Conservation (phyloP, 805 yeast genomes). For the Metschnikowia kofuensis region DNA sequence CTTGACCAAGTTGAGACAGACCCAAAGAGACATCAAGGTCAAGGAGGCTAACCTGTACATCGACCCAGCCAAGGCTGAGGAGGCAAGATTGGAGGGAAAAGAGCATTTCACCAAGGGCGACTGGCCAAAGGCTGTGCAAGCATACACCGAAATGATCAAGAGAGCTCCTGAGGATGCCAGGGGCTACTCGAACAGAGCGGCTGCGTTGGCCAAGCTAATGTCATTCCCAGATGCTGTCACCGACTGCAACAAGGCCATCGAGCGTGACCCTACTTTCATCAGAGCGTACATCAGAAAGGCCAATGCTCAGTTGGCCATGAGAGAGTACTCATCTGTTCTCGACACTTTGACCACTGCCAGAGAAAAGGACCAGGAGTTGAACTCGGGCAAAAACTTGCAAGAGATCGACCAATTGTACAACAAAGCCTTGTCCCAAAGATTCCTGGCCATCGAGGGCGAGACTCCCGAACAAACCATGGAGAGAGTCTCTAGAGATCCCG, state of each 20-base stretch:
- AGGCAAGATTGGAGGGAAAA: slow-evolving; percentile 90
- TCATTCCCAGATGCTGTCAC: slow-evolving; percentile 95
- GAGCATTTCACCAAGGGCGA: slow-evolving; percentile 84
- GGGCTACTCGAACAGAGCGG: slow-evolving; percentile 98
- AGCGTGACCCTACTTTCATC: slow-evolving; percentile 81
- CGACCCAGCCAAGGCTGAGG: slow-evolving; percentile 91
- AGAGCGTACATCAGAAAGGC: slow-evolving; percentile 98
- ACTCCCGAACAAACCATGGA: slow-evolving; percentile 93
- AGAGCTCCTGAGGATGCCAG: slow-evolving; percentile 97
- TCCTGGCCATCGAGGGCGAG: slow-evolving; percentile 80
- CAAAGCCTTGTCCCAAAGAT: slow-evolving; percentile 77
- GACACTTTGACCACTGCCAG: slow-evolving; percentile 82
- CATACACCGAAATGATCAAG: slow-evolving; percentile 92
- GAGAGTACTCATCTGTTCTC: slow-evolving; percentile 76
- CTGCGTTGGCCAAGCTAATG: slow-evolving; percentile 89
- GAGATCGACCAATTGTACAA: slow-evolving; percentile 82
- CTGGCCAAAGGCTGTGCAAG: slow-evolving; percentile 95
- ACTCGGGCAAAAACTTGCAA: slow-evolving; percentile 50
- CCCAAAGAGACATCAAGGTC: slow-evolving; percentile 82
- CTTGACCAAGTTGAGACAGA: slow-evolving; percentile 76
- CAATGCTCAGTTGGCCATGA: slow-evolving; percentile 85
- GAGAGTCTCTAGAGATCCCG: slow-evolving; percentile 91
- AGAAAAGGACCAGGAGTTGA: slow-evolving; percentile 63
- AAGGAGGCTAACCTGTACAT: slow-evolving; percentile 76
- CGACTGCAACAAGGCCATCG: slow-evolving; percentile 89